Evolutionary conservation across 2,329 filamentous ascomycete genomes (phyloP).

Genomic region (Davidsoniella australis): DNA sequence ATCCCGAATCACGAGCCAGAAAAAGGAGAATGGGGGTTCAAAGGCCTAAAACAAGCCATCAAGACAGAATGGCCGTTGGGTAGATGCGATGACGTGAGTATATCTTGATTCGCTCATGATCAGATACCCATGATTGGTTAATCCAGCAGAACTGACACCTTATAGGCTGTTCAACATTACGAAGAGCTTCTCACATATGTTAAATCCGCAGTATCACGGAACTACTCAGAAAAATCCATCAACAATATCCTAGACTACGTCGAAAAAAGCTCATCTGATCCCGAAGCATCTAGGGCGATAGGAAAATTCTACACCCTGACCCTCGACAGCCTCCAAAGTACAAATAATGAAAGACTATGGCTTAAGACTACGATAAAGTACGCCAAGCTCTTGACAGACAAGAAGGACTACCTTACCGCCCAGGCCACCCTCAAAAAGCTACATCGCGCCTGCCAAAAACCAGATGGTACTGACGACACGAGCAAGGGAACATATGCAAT

Average conservation of each 20-base stretch:
- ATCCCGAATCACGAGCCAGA: conserved; percentile 71
- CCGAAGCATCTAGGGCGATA: conserved; percentile 61
- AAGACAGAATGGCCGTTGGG: conserved; percentile 90
- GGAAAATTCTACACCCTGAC: conserved; percentile 92
- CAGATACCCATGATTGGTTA: not conserved
- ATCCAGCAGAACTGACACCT: not conserved
- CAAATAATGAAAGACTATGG: conserved; percentile 94
- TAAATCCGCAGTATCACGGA: conserved; percentile 88
- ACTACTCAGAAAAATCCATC: conserved; percentile 98
- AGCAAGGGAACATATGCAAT: conserved; percentile 93
- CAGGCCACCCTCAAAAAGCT: conserved; percentile 74
- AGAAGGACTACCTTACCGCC: conserved; percentile 69
- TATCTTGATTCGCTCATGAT: not conserved
- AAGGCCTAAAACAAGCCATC: conserved; percentile 92
- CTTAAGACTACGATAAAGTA: conserved; percentile 98
- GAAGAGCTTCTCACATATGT: conserved; percentile 91
- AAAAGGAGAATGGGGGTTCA: conserved; percentile 98
- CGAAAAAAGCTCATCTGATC: conserved; percentile 64
- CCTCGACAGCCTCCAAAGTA: conserved; percentile 85
- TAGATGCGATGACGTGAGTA: conserved; percentile 59
- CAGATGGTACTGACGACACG: conserved; percentile 77
- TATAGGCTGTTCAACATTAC: conserved; percentile 77
- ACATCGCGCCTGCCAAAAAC: conserved; percentile 71
- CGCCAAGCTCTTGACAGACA: conserved; percentile 75
- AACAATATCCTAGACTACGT: conserved; percentile 99